A percentile compares a stretch with the other conserved stretches of the same genome.
Evolutionary conservation across 306 rosid species (phyloP).

Genomic region (Pyrus betulifolia): DNA sequence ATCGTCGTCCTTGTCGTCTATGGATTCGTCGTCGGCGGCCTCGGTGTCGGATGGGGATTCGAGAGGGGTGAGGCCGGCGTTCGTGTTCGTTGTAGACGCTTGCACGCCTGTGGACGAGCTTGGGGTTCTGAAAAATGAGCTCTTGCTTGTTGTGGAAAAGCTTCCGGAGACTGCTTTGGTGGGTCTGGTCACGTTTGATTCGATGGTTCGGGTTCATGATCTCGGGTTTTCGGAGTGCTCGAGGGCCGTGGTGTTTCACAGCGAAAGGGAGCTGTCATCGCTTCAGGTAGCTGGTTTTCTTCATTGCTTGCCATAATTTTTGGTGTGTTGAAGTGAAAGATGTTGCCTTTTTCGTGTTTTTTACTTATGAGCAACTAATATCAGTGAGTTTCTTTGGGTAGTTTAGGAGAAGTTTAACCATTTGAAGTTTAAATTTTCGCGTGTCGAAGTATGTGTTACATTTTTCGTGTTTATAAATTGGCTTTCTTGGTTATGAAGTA

Average conservation of each 20-base stretch:
- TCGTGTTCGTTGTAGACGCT: not conserved
- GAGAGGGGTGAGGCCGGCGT: not conserved
- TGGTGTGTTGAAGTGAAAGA: not conserved
- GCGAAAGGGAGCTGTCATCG: slow-evolving; percentile 52
- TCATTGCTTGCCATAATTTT: not conserved
- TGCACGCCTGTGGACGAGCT: not conserved
- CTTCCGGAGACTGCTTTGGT: slow-evolving; percentile 62
- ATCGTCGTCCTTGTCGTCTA: not conserved
- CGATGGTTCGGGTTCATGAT: slow-evolving; percentile 69
- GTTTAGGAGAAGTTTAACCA: not conserved
- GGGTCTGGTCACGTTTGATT: slow-evolving; percentile 62
- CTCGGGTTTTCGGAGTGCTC: slow-evolving; percentile 55
- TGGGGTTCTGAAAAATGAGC: slow-evolving; percentile 41
- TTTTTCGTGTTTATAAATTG: not conserved
- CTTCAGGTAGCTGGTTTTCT: slow-evolving; percentile 40
- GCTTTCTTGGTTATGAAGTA: not conserved
- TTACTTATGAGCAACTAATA: not conserved
- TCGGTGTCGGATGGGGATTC: not conserved
- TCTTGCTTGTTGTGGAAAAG: slow-evolving; percentile 48
- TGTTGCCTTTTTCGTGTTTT: not conserved
- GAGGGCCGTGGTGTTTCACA: slow-evolving; percentile 45
- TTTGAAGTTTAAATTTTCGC: not conserved
- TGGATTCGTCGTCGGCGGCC: not conserved
- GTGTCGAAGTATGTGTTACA: not conserved
- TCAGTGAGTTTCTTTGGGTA: not conserved